phyloP scores from a whole-genome alignment of 179 eudicot species.

The Vitellaria paradoxa region DNA sequence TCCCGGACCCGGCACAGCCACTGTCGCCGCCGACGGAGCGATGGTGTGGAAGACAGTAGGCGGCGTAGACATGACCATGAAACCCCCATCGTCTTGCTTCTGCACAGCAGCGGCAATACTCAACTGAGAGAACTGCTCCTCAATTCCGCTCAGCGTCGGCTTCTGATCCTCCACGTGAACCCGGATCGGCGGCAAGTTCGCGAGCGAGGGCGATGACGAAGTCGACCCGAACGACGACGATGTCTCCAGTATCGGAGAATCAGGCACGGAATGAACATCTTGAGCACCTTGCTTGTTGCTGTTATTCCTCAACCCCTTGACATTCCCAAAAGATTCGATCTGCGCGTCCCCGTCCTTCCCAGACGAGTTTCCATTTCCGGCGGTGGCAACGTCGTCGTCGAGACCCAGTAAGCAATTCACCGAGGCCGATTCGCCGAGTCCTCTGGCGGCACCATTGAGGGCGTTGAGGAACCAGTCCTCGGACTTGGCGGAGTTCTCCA shows the following conservation, averaged over 20 bases:
- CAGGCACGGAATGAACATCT: constrained; percentile 79
- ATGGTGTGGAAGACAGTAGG: constrained; percentile 12
- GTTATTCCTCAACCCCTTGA: neutral
- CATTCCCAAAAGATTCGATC: constrained; percentile 13
- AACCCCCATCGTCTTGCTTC: constrained; percentile 41
- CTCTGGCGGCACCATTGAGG: constrained; percentile 50
- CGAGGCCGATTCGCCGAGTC: constrained; percentile 60
- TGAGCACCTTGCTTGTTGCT: constrained; percentile 18
- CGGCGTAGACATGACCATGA: constrained; percentile 35
- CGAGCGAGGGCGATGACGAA: constrained; percentile 54
- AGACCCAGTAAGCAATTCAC: constrained; percentile 68
- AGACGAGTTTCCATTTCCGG: constrained; percentile 18
- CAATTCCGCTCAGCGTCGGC: constrained; percentile 38
- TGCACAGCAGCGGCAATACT: constrained; percentile 18
- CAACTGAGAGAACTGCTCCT: constrained; percentile 58
- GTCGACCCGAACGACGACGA: constrained; percentile 78
- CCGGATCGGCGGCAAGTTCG: constrained; percentile 71
- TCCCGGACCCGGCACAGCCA: constrained; percentile 19
- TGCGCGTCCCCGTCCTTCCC: constrained; percentile 25
- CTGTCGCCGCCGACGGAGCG: constrained; percentile 14
- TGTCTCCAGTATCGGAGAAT: constrained; percentile 63
- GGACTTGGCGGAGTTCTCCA: constrained; percentile 51
- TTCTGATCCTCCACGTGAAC: constrained; percentile 53
- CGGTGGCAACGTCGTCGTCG: constrained; percentile 33
- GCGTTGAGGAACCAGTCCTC: constrained; percentile 81